Evolutionary conservation across 2,329 filamentous ascomycete species (phyloP).

Genomic region (Epichloe aotearoae): DNA sequence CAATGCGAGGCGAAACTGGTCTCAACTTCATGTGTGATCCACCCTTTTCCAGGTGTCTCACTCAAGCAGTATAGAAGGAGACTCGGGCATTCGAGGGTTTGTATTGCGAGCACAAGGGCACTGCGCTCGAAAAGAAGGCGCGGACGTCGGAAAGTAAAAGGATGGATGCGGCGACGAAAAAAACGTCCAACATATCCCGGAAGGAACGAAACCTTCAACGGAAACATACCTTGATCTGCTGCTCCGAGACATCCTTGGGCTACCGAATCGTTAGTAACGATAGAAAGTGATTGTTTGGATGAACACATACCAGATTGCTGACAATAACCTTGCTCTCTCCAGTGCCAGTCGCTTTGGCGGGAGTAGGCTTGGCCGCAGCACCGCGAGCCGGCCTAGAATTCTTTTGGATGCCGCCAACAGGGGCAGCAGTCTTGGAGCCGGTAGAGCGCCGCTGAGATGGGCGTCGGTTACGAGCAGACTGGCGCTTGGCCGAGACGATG

Average conservation of each 20-base stretch:
- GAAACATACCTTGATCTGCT: constrained; percentile 99
- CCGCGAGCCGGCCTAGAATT: constrained; percentile 48
- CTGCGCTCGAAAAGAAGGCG: constrained; percentile 7
- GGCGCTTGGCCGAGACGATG: constrained; percentile 70
- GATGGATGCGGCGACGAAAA: constrained; percentile 25
- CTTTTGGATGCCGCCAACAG: constrained; percentile 80
- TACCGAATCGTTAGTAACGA: constrained; percentile 22
- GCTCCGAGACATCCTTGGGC: constrained; percentile 93
- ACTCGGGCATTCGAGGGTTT: constrained; percentile 8
- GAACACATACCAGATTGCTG: constrained; percentile 76
- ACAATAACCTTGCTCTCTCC: constrained; percentile 95
- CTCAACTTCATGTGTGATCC: constrained; percentile 41
- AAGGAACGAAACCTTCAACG: constrained; percentile 56
- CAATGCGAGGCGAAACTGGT: constrained; percentile 37
- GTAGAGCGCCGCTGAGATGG: constrained; percentile 36
- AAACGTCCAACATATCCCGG: constrained; percentile 57
- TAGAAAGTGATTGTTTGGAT: background rate
- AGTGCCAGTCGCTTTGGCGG: constrained; percentile 48
- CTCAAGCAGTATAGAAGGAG: constrained; percentile 17
- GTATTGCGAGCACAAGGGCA: constrained; percentile 1
- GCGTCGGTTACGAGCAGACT: constrained; percentile 39
- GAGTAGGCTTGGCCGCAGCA: constrained; percentile 44
- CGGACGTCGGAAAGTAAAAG: constrained; percentile 13
- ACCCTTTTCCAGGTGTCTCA: constrained; percentile 18
- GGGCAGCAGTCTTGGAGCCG: constrained; percentile 46